Percentiles rank a stretch among this genome's conserved stretches.
Evolutionary conservation across 2,329 filamentous ascomycete genomes (phyloP).

Genomic region (Alternaria novae-zelandiae): DNA sequence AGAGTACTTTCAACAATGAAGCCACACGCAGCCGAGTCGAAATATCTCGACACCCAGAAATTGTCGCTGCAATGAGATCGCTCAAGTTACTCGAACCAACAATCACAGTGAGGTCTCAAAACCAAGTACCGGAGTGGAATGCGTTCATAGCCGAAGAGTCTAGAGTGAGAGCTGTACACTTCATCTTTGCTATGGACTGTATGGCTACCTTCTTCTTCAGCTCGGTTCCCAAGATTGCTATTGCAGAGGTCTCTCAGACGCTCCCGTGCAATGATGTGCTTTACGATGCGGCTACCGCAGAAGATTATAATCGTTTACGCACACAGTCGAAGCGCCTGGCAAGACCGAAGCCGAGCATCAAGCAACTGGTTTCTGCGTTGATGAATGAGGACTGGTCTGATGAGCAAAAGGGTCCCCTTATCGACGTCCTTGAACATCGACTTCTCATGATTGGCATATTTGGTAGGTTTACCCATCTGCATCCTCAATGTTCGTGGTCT

Average conservation of each 20-base stretch:
- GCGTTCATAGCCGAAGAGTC: conserved; percentile 16
- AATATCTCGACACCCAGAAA: conserved; percentile 4
- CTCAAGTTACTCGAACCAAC: not conserved
- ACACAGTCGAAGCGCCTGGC: not conserved
- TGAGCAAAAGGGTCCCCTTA: not conserved
- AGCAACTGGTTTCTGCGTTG: not conserved
- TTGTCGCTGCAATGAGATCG: conserved; percentile 12
- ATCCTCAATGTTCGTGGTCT: not conserved
- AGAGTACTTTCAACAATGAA: conserved; percentile 13
- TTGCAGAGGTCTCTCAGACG: conserved; percentile 9
- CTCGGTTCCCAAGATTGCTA: conserved; percentile 8
- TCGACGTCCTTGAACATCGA: not conserved
- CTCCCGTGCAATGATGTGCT: conserved; percentile 16
- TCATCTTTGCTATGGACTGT: not conserved
- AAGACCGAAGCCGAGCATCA: not conserved
- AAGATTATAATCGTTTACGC: not conserved
- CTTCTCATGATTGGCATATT: conserved; percentile 15
- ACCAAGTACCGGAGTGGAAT: conserved; percentile 3
- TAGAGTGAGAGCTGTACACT: conserved; percentile 6
- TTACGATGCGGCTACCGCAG: conserved; percentile 15
- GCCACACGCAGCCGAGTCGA: conserved; percentile 7
- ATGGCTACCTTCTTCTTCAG: conserved; percentile 22
- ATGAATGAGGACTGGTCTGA: not conserved
- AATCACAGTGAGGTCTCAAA: not conserved
- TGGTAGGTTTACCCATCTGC: conserved; percentile 6